A percentile compares a stretch with the other conserved stretches of the same genome.
Conservation (phyloP, 345 rosid genomes). For the Crucihimalaya himalaica region DNA sequence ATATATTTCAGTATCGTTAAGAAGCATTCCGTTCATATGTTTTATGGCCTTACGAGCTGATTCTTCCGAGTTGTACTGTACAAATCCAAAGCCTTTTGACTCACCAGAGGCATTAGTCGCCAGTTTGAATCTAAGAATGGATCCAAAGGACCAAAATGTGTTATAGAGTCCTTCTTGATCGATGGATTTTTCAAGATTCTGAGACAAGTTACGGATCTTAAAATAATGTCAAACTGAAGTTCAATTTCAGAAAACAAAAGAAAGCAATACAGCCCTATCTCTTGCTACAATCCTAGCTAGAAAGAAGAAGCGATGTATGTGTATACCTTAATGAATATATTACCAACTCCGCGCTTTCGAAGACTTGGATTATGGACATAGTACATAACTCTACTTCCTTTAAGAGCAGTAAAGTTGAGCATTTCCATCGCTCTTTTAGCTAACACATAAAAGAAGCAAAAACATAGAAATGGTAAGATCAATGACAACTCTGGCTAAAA, state of each 20-base stretch:
- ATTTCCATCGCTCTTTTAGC: slow-evolving; percentile 65
- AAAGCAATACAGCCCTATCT: neutral
- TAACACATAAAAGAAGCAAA: too few relatives aligned
- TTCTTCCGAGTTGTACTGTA: slow-evolving; percentile 61
- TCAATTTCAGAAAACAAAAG: neutral
- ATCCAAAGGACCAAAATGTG: slow-evolving; percentile 56
- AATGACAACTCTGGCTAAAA: neutral
- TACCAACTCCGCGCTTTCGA: slow-evolving; percentile 59
- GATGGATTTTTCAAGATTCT: slow-evolving; percentile 68
- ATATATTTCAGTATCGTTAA: slow-evolving; percentile 59
- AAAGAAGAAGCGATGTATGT: slow-evolving; percentile 10
- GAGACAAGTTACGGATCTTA: neutral
- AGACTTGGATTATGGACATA: slow-evolving; percentile 64
- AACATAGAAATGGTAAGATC: neutral
- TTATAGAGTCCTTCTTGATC: slow-evolving; percentile 61
- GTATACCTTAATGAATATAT: slow-evolving; percentile 57
- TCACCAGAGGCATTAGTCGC: slow-evolving; percentile 61
- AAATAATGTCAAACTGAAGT: neutral
- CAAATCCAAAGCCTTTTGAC: slow-evolving; percentile 71
- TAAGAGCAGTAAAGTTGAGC: slow-evolving; percentile 65
- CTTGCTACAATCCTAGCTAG: neutral
- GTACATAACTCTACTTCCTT: slow-evolving; percentile 70
- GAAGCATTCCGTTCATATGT: slow-evolving; percentile 57
- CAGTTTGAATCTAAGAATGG: slow-evolving; percentile 59
- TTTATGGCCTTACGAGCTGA: slow-evolving; percentile 58